Percentiles rank a stretch among this genome's conserved stretches.
Evolutionary conservation across 805 yeast genomes (phyloP).

Genomic region (Clavispora asparagi): DNA sequence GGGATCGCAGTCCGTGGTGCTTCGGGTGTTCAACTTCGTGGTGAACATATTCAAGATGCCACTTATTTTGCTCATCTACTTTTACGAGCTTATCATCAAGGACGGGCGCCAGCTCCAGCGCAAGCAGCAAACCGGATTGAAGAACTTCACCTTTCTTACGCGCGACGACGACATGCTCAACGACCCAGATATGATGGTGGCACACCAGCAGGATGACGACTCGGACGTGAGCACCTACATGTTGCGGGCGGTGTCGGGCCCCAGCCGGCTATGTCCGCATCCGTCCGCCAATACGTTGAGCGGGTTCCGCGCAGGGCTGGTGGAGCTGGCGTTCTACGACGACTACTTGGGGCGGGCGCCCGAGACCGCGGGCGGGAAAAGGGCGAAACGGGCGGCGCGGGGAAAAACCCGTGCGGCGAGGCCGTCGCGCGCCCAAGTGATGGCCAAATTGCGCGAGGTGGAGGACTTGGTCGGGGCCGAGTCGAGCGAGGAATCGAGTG

Average conservation of each 20-base stretch:
- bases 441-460: slow-evolving; percentile 1
- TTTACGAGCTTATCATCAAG: slow-evolving; percentile 27
- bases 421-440: not conserved
- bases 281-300: slow-evolving; percentile 31
- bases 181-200: slow-evolving; percentile 24
- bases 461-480: not conserved
- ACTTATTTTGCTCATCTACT: slow-evolving; percentile 25
- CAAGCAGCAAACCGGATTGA: slow-evolving; percentile 18
- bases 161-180: slow-evolving; percentile 26
- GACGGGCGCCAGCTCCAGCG: slow-evolving; percentile 12
- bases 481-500: not conserved
- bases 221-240: slow-evolving; percentile 20
- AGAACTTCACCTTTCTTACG: slow-evolving; percentile 32
- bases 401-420: not conserved
- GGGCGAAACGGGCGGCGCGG: not conserved
- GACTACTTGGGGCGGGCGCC: slow-evolving; percentile 26
- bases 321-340: slow-evolving; percentile 34
- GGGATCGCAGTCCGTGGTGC: slow-evolving; percentile 6
- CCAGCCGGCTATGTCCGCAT: slow-evolving; percentile 16
- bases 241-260: not conserved
- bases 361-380: slow-evolving; percentile 9
- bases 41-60: slow-evolving; percentile 33
- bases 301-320: slow-evolving; percentile 33
- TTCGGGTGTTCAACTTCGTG: slow-evolving; percentile 11
- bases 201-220: slow-evolving; percentile 12